A percentile compares a stretch with the other conserved stretches of the same genome.
Evolutionary conservation across 1,284 basidiomycete genomes (phyloP).

Genomic region (Boletus smithii): DNA sequence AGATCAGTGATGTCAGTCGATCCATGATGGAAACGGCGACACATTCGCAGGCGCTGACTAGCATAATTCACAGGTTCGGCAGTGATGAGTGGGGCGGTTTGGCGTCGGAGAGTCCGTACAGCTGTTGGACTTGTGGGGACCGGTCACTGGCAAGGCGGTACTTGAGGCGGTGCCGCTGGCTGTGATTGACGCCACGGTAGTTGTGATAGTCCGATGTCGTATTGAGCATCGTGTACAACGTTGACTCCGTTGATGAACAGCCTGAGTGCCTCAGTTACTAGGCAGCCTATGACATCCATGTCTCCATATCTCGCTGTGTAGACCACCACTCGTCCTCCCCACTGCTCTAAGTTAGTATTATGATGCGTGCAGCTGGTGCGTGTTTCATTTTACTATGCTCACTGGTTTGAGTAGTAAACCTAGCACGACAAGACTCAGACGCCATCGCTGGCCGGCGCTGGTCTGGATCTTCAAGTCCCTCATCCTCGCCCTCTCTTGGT

Average conservation of each 20-base stretch:
- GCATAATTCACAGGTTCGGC: constrained; percentile 3
- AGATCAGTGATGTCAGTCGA: constrained; percentile 47
- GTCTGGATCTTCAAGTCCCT: too few species aligned
- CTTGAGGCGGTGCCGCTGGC: constrained; percentile 25
- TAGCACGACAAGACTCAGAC: constrained; percentile 30
- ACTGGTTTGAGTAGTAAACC: background rate
- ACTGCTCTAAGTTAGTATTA: constrained; percentile 3
- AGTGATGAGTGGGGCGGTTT: background rate
- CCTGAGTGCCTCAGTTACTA: constrained; percentile 7
- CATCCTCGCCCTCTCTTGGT: constrained; percentile 34
- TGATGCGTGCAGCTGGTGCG: constrained; percentile 23
- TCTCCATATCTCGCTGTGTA: constrained; percentile 11
- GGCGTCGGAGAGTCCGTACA: background rate
- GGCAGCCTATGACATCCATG: background rate
- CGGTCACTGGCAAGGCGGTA: too few species aligned
- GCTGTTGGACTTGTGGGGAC: background rate
- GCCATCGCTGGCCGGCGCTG: too few species aligned
- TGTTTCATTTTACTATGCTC: background rate
- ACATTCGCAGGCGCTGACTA: constrained; percentile 6
- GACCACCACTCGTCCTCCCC: constrained; percentile 1
- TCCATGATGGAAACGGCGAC: background rate
- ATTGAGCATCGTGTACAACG: too few species aligned
- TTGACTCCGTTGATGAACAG: constrained; percentile 10
- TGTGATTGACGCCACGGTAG: constrained; percentile 20
- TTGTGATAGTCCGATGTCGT: background rate